Evolutionary conservation across 2,329 filamentous ascomycete species (phyloP), one percentile per base, ranked within the genome.

Genomic region (Verticillium nubilum): DNA sequence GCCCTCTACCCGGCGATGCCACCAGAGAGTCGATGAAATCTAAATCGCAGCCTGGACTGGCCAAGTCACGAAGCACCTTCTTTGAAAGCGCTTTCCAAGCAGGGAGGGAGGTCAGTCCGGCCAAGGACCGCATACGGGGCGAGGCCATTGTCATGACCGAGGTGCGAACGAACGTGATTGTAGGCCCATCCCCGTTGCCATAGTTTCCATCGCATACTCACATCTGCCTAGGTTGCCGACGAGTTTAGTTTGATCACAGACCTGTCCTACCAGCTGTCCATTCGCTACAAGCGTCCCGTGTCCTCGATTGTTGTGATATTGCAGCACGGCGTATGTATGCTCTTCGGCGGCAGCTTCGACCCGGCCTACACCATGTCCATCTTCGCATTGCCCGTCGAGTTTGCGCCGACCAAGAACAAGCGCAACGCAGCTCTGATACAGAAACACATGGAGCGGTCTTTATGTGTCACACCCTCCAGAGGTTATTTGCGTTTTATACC

Each of bases 311-410:
- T 90, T 69, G 84, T 96, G 54, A 88, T 85, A 2, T 76, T 96
- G n/a, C 83, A 89, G 50, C 90, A 95, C 68, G 87, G 88, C 27
- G 82, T 85, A 15, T 90, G 88, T 68, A 83, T 97, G 66, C 78
- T 91, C 59, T 88, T 94, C 61, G 89, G 85, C 2, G 89, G 87
- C 35, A 87, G 86, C 5, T 89, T 91, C 63, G 88, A 92, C 56
- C 89, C 91, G 3, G 90, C 91, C 23, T 97, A 97, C 69, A 82
- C 87, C 61, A 78, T 96, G 68, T 88, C 85, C 33, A 83, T 97
- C 61, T 87, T 83, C 35, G 87, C 91, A 0, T 78, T 95, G 10
- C 81, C 89, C 1, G 80, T 80, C 12, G 82, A 91, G 64, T 76
- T 95, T 60, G 86, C 88, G 62, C 85, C 90, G 0, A 83, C 86